phyloP scores from a whole-genome alignment of 179 eudicot genomes.

The Camellia oleifera region DNA sequence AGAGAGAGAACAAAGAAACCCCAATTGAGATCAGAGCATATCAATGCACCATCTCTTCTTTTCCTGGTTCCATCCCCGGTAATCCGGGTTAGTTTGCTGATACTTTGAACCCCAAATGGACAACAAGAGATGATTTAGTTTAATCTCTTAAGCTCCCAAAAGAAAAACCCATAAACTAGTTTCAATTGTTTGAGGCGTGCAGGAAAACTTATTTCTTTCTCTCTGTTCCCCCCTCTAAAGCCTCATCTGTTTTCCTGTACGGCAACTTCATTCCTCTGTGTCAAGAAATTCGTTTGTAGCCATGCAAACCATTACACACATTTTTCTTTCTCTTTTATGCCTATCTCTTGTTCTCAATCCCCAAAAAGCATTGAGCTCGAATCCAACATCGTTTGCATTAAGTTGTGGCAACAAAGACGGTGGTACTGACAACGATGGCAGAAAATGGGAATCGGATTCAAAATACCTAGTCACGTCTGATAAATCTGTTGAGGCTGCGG shows the following conservation, averaged over 20 bases:
- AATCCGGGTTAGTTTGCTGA: slow-evolving; percentile 3
- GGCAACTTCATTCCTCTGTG: slow-evolving; percentile 4
- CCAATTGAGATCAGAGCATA: neutral
- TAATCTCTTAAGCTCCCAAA: neutral
- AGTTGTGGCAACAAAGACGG: slow-evolving; percentile 54
- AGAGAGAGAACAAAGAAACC: neutral
- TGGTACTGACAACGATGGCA: slow-evolving; percentile 55
- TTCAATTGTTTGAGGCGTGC: slow-evolving; percentile 6
- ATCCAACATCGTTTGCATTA: slow-evolving; percentile 18
- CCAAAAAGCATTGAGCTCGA: neutral
- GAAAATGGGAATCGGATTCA: slow-evolving; percentile 55
- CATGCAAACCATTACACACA: slow-evolving; percentile 17
- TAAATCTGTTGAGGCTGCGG: slow-evolving; percentile 27
- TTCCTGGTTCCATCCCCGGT: neutral
- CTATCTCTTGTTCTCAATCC: slow-evolving; percentile 4
- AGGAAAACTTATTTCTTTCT: slow-evolving; percentile 2
- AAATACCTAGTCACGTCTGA: slow-evolving; percentile 25
- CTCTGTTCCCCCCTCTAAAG: neutral
- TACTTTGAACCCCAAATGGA: slow-evolving; percentile 10
- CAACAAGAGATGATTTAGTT: slow-evolving; percentile 7
- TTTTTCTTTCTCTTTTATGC: slow-evolving; percentile 3
- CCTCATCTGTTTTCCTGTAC: slow-evolving; percentile 25
- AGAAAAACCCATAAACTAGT: neutral
- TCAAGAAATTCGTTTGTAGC: neutral
- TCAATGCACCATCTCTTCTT: neutral